Conservation (phyloP, 192 early-diverging fungal genomes). For the Podila horticola region DNA sequence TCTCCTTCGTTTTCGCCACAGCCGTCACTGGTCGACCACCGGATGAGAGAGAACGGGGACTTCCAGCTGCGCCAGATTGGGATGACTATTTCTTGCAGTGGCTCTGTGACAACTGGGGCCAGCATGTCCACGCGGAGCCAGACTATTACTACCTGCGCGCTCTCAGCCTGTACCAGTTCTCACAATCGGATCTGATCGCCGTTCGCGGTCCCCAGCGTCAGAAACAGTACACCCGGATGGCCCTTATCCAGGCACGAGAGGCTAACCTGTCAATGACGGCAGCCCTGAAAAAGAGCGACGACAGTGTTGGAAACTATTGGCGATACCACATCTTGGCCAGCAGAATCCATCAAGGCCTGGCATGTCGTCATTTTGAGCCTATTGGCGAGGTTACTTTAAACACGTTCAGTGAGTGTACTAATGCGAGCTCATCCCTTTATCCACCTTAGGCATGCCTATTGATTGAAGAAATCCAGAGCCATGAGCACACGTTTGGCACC, state of each 20-base stretch:
- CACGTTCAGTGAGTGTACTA: no score
- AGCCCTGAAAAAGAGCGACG: neutral
- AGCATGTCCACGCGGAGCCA: constrained; percentile 17
- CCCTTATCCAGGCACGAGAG: constrained; percentile 6
- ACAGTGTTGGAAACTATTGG: constrained; percentile 11
- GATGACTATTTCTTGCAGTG: constrained; percentile 7
- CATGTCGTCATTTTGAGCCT: neutral
- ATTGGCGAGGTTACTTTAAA: neutral
- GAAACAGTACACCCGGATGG: constrained; percentile 20
- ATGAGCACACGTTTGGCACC: neutral
- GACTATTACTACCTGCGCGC: constrained; percentile 29
- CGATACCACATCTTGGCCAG: constrained; percentile 22
- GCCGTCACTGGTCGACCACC: constrained; percentile 25
- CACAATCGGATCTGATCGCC: constrained; percentile 8
- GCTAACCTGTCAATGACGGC: neutral
- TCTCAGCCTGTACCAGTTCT: constrained; percentile 13
- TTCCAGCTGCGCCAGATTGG: constrained; percentile 25
- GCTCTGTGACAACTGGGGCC: constrained; percentile 12
- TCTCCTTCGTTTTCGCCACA: neutral
- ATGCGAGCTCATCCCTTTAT: neutral
- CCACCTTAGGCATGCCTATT: neutral
- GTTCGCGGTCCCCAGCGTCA: constrained; percentile 9
- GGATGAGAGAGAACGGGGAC: constrained; percentile 16
- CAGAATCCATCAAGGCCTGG: constrained; percentile 21
- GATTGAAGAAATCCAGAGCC: constrained; percentile 5